These are phyloP conservation scores for Magnaporthiopsis rhizophila DNA, from an alignment of 2,329 filamentous ascomycete species.

Conservation along the genomic window DNA sequence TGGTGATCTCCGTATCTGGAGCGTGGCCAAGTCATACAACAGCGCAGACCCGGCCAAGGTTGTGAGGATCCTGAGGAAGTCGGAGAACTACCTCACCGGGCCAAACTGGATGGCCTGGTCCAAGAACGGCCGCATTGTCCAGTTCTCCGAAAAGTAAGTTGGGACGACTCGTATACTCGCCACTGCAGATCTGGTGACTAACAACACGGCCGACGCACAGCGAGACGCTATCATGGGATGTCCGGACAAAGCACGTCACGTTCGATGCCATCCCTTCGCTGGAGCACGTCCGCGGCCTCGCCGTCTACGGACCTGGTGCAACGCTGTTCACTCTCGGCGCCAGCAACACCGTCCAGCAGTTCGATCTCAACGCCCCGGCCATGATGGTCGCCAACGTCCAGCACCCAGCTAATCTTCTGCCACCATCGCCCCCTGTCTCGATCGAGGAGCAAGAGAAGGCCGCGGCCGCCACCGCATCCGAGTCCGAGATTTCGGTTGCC, in stretches of 20 bases:
- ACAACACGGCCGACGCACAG: conserved; percentile 37
- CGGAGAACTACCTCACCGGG: conserved; percentile 63
- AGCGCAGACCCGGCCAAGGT: conserved; percentile 73
- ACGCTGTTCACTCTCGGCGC: conserved; percentile 83
- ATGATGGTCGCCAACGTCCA: conserved; percentile 81
- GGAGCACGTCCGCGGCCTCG: conserved; percentile 71
- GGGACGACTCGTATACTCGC: not conserved
- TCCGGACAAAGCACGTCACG: conserved; percentile 93
- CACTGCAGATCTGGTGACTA: conserved; percentile 15
- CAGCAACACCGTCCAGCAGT: conserved; percentile 88
- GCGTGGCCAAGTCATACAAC: conserved; percentile 73
- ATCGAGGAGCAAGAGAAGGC: conserved; percentile 60
- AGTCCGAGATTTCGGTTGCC: conserved; percentile 48
- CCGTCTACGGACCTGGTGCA: conserved; percentile 85
- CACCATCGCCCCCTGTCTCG: conserved; percentile 75
- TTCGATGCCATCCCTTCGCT: conserved; percentile 82
- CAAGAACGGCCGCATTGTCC: conserved; percentile 92
- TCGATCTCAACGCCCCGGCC: conserved; percentile 78
- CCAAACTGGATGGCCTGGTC: conserved; percentile 98
- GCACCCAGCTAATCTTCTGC: conserved; percentile 69
- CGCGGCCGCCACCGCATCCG: conserved; percentile 41
- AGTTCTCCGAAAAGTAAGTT: conserved; percentile 81
- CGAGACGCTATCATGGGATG: conserved; percentile 92
- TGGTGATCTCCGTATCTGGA: conserved; percentile 93
- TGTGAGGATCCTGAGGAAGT: conserved; percentile 76